Evolutionary conservation across 225 moss, liverwort and hornwort species (phyloP), one percentile per base, ranked within the genome.

Genomic region (Asterella californica): DNA sequence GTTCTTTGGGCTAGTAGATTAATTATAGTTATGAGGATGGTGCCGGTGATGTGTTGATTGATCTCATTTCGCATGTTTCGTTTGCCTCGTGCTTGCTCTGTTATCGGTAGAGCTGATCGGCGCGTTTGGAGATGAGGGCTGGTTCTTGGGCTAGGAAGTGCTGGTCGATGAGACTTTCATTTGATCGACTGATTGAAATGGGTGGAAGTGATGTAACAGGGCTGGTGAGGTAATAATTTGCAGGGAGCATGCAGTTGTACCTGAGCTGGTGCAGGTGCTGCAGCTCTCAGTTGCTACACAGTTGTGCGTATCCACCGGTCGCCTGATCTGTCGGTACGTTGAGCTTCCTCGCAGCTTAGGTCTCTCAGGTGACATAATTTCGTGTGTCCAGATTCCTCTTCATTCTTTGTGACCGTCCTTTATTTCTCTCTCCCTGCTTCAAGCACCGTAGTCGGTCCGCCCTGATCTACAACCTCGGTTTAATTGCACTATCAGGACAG

Each of bases 201-300:
- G 67, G 32, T 34, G 50, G 30, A 74, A 30, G 24, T 74, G 74
- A 17, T 70, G 12, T 2, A 42, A 36, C 75, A 76, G 75, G 78
- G 78, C 63, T 63, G 62, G 25, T 10, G 32, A 65, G 82, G 93
- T 95, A 70, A 99, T 99, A 24, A 85, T 99, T 47, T 89, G 88
- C 55, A 94, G 97, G 50, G 97, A 99, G 91, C 95, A 99, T 85
- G 94, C 93, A 21, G 94, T 99, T 29, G 95, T 99, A 46, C 95
- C 95, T 79, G 97, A 59, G 87, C 86, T 3, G 79, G 89, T 47
- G 93, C 94, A 14, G 90, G 95, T 37, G 97, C 97, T 21, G 95
- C 97, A 21, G 86, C 95, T 50, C 88, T 99, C 55, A 91, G 93
- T 36, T 92, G 94, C 74, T 99, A 92, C 83, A 93, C 93, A 33